These are phyloP conservation scores for Trichoderma sp. DNA, from an alignment of 2,329 filamentous ascomycete genomes.

Conservation along the genomic window DNA sequence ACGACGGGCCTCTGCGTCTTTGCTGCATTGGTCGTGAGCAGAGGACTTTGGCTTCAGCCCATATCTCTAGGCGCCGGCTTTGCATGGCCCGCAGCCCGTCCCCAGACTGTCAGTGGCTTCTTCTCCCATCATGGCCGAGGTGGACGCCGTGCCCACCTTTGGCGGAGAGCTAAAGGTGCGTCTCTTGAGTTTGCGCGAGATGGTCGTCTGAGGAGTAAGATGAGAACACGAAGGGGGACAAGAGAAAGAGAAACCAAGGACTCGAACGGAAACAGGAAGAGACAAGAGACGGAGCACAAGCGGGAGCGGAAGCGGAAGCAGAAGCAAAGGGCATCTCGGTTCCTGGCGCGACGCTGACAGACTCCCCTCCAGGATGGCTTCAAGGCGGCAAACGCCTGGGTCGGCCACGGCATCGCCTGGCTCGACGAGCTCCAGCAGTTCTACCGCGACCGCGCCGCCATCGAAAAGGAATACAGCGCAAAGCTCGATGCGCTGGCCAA, in stretches of 20 bases:
- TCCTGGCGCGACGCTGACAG: constrained; percentile 9
- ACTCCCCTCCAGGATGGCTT: constrained; percentile 75
- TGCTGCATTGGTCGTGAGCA: constrained; percentile 2
- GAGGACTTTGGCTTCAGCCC: neutral
- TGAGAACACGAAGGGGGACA: neutral
- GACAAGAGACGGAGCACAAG: neutral
- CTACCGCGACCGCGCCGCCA: constrained; percentile 89
- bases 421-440: constrained; percentile 96
- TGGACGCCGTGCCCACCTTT: constrained; percentile 82
- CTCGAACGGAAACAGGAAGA: neutral
- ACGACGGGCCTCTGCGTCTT: constrained; percentile 11
- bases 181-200: constrained; percentile 23
- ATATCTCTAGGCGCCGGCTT: neutral
- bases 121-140: constrained; percentile 68
- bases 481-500: constrained; percentile 87
- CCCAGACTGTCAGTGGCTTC: constrained; percentile 17
- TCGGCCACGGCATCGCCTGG: constrained; percentile 86
- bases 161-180: constrained; percentile 90
- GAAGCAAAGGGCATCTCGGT: neutral
- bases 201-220: neutral
- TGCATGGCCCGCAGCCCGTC: constrained; percentile 23
- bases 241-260: neutral
- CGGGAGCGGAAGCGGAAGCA: neutral
- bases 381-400: constrained; percentile 92
- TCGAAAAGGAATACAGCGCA: constrained; percentile 95